These are phyloP conservation scores for Pleoardoris graminearum DNA, from an alignment of 2,329 filamentous ascomycete genomes.

Conservation along the genomic window DNA sequence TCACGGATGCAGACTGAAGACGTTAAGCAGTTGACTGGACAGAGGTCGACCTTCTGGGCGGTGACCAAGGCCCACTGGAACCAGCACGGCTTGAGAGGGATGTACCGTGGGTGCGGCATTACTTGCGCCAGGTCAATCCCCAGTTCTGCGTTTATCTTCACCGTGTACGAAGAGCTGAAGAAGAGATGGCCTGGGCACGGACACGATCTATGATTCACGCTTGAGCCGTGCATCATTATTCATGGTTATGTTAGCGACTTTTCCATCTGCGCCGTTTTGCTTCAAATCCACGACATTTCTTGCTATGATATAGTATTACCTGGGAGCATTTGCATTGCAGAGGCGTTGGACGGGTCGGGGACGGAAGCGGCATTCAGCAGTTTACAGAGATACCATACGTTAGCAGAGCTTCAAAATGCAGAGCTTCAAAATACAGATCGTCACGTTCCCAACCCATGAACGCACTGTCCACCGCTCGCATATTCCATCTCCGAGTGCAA, in stretches of 20 bases:
- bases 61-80: conserved; percentile 77
- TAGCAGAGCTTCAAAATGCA: neutral
- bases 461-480: too few species aligned
- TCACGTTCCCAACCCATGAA: too few species aligned
- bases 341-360: conserved; percentile 2
- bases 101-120: conserved; percentile 95
- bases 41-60: conserved; percentile 68
- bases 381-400: conserved; percentile 7
- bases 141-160: conserved; percentile 98
- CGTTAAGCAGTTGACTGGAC: conserved; percentile 57
- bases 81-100: conserved; percentile 76
- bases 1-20: conserved; percentile 93
- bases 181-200: conserved; percentile 37
- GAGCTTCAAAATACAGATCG: too few species aligned
- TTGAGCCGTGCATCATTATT: neutral
- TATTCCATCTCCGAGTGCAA: too few species aligned
- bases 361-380: neutral
- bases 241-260: neutral
- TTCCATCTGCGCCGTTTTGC: neutral
- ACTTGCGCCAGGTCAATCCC: conserved; percentile 86
- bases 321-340: conserved; percentile 3
- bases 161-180: conserved; percentile 87
- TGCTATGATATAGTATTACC: neutral
- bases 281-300: neutral
- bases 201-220: conserved; percentile 9